These are phyloP conservation scores for Epichloe brachyelytri DNA, from an alignment of 2,329 filamentous ascomycete genomes.

Conservation along the genomic window DNA sequence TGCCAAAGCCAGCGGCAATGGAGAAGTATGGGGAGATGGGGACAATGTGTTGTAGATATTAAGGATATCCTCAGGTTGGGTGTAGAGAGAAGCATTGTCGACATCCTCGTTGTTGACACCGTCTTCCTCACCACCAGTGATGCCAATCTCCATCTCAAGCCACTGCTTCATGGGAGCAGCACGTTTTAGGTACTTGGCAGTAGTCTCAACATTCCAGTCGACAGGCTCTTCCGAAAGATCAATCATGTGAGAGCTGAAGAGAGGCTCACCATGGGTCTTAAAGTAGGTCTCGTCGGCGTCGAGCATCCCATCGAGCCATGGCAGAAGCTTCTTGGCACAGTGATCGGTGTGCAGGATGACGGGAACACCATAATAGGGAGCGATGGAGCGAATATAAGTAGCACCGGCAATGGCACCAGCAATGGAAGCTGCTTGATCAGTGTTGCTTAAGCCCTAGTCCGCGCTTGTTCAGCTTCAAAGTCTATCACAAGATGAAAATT, in stretches of 20 bases:
- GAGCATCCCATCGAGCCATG: constrained; percentile 93
- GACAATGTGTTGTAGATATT: constrained; percentile 78
- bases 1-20: constrained; percentile 95
- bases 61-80: constrained; percentile 92
- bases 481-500: neutral
- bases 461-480: neutral
- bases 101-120: constrained; percentile 98
- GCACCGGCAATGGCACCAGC: constrained; percentile 78
- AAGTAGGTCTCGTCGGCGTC: constrained; percentile 91
- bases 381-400: constrained; percentile 83
- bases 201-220: constrained; percentile 84
- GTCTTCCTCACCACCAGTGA: constrained; percentile 95
- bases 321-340: constrained; percentile 98
- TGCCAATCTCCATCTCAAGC: constrained; percentile 86
- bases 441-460: constrained; percentile 57
- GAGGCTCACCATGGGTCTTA: constrained; percentile 82
- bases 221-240: constrained; percentile 88
- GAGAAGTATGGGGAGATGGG: constrained; percentile 93
- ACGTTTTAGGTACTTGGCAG: constrained; percentile 84
- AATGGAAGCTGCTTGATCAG: constrained; percentile 75
- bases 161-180: constrained; percentile 96
- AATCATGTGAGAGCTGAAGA: constrained; percentile 98
- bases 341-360: constrained; percentile 95
- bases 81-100: constrained; percentile 95
- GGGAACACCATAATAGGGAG: constrained; percentile 77